Base-by-base conservation (phyloP, 1,284 basidiomycete genomes). In the Moniliophthora roreri region DNA sequence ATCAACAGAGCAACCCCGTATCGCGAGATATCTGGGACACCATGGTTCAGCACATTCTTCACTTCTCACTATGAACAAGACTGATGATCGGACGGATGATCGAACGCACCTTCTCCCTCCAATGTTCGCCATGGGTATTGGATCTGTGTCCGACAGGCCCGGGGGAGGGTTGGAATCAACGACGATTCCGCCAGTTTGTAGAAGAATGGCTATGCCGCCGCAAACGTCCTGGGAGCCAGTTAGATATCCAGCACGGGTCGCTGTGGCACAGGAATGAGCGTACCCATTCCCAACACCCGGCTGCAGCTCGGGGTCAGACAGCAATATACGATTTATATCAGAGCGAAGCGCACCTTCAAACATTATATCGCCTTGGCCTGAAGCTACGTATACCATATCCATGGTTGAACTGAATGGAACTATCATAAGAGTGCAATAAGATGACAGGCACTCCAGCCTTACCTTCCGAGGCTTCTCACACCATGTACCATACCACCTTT, bases 401-500 rank as follows among this genome's bases (percentile, higher is more conserved):
- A 64, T 63, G 9, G 63, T 60, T 21, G 63, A 60, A 37, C 62
- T 62, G 21, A 11, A 24, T 16, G 15, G 24, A 24, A 21, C 10
- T 32, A n/a, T n/a, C n/a, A n/a, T n/a, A n/a, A n/a, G n/a, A n/a
- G n/a, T n/a, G n/a, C n/a, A n/a, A n/a, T n/a, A n/a, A n/a, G n/a
- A n/a, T n/a, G n/a, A n/a, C 10, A 9, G 5, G 20, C 28, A 24
- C 18, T 36, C 23, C 24, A 24, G 23, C 39, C 35, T 46, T 28
- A 62, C 60, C 61, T 64, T 46, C 63, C 63, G 16, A 64, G 42
- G 45, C 60, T 62, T 39, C 63, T 49, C n/a, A 64, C 58, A 2
- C 63, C 62, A 44, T 62, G 62, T 3, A 64, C 63, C 63, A 63
- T 63, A 16, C 62, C 61, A 9, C 61, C 62, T 36, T 59, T 64